Evolutionary conservation across 768 basidiomycete species (phyloP), one percentile per base, ranked within the genome.

Genomic region (Pleurotus sapidus): DNA sequence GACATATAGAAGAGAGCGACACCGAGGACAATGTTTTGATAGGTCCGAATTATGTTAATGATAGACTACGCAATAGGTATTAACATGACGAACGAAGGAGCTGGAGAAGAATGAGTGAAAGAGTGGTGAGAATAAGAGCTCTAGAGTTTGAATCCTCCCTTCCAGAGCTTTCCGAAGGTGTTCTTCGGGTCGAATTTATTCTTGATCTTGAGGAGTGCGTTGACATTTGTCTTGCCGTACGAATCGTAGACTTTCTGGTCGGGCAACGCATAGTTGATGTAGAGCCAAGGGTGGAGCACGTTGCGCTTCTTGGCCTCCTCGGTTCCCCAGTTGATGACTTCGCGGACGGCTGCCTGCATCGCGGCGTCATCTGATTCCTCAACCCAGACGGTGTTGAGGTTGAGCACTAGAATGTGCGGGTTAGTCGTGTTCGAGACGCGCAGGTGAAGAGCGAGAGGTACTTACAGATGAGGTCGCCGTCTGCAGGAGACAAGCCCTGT

Each of bases 401-500:
- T 34, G 47, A 37, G 24, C 25, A 55, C 54, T 38, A 12, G 1
- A 4, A 30, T 8, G n/a, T 17, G 20, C 15, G 14, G 0, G 25
- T 40, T 7, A 40, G 17, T 17, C 5, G 23, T 40, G 24, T 49
- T n/a, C 24, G 9, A 34, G 30, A 8, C 3, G 1, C 8, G 30
- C 8, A 11, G 30, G n/a, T n/a, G n/a, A n/a, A 34, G 30, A 9
- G n/a, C n/a, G n/a, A 34, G 30, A 34, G 14, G 9, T 30, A 60
- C 61, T 46, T 37, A 60, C 61, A 42, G 45, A 57, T 54, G 34
- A 57, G 56, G 48, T 59, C 59, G 1, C 59, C 56, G 38, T 57
- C 61, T 18, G 47, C 43, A 3, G 50, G 48, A 23, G 43, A 23
- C 40, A 60, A 25, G 6, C 58, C 58, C 5, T 48, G 49, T 0